Evolutionary conservation across 2,329 filamentous ascomycete genomes (phyloP).

Genomic region (Aspergillus sp.): DNA sequence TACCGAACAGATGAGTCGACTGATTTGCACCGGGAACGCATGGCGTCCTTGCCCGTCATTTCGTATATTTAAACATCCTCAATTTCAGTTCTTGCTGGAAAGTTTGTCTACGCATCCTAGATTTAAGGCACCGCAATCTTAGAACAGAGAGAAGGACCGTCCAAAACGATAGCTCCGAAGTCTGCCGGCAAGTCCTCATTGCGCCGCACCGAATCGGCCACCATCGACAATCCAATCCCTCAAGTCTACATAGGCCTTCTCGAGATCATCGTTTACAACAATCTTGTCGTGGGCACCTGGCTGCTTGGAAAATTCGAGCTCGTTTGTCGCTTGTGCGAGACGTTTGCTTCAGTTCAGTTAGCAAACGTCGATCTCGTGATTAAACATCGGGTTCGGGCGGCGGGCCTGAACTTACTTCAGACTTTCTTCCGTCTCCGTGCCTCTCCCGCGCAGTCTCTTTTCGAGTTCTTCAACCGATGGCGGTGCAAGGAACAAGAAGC

Average conservation of each 20-base stretch:
- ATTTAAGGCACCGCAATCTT: background rate
- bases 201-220: slow-evolving; percentile 32
- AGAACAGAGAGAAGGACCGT: background rate
- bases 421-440: slow-evolving; percentile 74
- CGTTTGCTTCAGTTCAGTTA: slow-evolving; percentile 49
- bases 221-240: slow-evolving; percentile 52
- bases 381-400: background rate
- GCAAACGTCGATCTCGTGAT: background rate
- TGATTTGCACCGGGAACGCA: slow-evolving; percentile 22
- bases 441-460: slow-evolving; percentile 68
- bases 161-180: too few species aligned
- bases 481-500: slow-evolving; percentile 82
- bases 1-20: slow-evolving; percentile 27
- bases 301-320: slow-evolving; percentile 70
- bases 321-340: slow-evolving; percentile 68
- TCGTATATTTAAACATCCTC: slow-evolving; percentile 38
- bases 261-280: slow-evolving; percentile 65
- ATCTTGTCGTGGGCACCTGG: slow-evolving; percentile 66
- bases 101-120: slow-evolving; percentile 13
- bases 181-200: slow-evolving; percentile 14
- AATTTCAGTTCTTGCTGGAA: slow-evolving; percentile 29
- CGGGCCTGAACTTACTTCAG: slow-evolving; percentile 39
- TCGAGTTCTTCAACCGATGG: slow-evolving; percentile 75
- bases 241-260: slow-evolving; percentile 56
- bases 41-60: slow-evolving; percentile 25